Conservation (phyloP, 2,329 filamentous ascomycete genomes). For the Incumbomyces lentus region DNA sequence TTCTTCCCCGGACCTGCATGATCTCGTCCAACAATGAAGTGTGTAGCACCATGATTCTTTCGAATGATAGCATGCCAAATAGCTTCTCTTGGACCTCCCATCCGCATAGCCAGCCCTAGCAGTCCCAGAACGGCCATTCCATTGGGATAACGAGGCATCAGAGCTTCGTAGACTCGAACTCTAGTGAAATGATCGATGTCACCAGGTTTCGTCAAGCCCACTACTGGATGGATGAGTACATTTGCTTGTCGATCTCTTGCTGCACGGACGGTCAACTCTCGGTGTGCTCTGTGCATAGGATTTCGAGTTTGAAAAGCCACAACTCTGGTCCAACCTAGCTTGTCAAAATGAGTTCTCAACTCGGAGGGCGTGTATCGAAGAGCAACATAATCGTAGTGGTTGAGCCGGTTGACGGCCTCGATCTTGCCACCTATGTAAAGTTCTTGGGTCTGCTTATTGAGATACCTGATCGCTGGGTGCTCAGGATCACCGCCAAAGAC, state of each 20-base stretch:
- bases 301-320: conserved; percentile 99
- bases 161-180: conserved; percentile 95
- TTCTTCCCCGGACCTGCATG: conserved; percentile 98
- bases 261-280: conserved; percentile 93
- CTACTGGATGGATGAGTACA: conserved; percentile 96
- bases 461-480: conserved; percentile 86
- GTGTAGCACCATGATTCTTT: conserved; percentile 97
- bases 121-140: conserved; percentile 97
- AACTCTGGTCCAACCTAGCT: conserved; percentile 95
- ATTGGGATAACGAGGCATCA: conserved; percentile 93
- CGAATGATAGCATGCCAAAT: conserved; percentile 99
- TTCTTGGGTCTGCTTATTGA: conserved; percentile 69
- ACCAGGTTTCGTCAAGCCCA: conserved; percentile 95
- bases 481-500: conserved; percentile 89
- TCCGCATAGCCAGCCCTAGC: conserved; percentile 92
- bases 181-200: conserved; percentile 99
- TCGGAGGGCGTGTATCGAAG: conserved; percentile 93
- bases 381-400: conserved; percentile 98
- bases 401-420: conserved; percentile 85
- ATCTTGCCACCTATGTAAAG: conserved; percentile 95
- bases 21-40: conserved; percentile 98
- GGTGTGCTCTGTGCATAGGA: conserved; percentile 97
- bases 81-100: conserved; percentile 95
- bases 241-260: conserved; percentile 94
- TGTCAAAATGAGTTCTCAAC: conserved; percentile 93